Base-by-base conservation (phyloP, 2,329 filamentous ascomycete genomes). In the Acrocalymma vagum region DNA sequence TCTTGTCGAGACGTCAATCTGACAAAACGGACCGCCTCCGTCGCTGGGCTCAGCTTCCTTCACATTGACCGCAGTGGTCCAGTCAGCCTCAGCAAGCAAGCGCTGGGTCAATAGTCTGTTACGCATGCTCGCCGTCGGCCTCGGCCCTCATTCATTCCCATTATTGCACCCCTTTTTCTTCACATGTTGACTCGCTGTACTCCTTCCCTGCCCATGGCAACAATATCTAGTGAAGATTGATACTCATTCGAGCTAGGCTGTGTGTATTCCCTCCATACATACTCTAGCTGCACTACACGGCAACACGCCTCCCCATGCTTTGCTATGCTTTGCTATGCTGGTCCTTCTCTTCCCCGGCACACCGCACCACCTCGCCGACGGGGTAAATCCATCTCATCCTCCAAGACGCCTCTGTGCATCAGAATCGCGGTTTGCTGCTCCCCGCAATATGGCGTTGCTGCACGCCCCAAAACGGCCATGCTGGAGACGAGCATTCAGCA, bases 371-470 rank as follows among this genome's bases (percentile, higher is more conserved):
- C 26, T 36, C 36, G 25, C 13, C 39, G n/a, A 29, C n/a, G n/a
- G n/a, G n/a, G n/a, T n/a, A n/a, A n/a, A n/a, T n/a, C n/a, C n/a
- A 29, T 38, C 45, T 38, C 39, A 21, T 37, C 32, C 16, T 44
- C 42, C 47, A 48, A 31, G 30, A 28, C 28, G 36, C 10, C 27
- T 31, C 30, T 18, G 26, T 23, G 26, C 38, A 43, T 29, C 28
- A 21, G 38, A 15, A 39, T 42, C 33, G 29, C 9, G 18, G n/a
- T n/a, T 40, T 34, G 22, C 34, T 38, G 26, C 55, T 56, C 61
- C 58, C 62, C 63, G 58, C 63, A 62, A 48, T 45, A 44, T 55
- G 54, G 55, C 56, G 49, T 55, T 33, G 35, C 11, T 48, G 40
- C 37, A 42, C 29, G 41, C 39, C 44, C 49, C 34, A 25, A 47